phyloP scores from a whole-genome alignment of 2,329 filamentous ascomycete genomes.

The Alternaria brassicae region DNA sequence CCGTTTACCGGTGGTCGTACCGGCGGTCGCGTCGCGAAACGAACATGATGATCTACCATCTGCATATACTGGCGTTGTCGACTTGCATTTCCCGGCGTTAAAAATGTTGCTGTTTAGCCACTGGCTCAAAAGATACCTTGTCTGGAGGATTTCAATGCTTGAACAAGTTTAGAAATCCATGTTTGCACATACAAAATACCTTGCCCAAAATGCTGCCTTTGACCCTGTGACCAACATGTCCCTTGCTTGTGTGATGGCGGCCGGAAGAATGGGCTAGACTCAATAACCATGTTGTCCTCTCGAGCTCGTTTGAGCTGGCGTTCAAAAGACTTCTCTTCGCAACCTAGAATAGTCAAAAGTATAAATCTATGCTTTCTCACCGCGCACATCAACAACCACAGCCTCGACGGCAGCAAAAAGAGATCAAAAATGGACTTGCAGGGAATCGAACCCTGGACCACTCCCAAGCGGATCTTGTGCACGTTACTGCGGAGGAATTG shows the following conservation, averaged over 20 bases:
- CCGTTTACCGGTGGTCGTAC: constrained; percentile 31
- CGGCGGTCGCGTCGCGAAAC: constrained; percentile 38
- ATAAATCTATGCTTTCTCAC: not conserved
- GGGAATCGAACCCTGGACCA: constrained; percentile 20
- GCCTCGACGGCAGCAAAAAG: constrained; percentile 1
- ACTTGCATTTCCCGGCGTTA: constrained; percentile 38
- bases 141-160: constrained; percentile 8
- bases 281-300: too few relatives aligned
- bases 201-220: not conserved
- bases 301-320: too few relatives aligned
- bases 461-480: not conserved
- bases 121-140: constrained; percentile 39
- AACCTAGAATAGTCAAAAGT: not conserved
- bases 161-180: not conserved
- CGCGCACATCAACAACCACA: not conserved
- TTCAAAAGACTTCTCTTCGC: too few relatives aligned
- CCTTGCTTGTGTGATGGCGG: too few relatives aligned
- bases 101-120: constrained; percentile 24
- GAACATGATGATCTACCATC: constrained; percentile 29
- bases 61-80: constrained; percentile 25
- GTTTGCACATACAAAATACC: not conserved
- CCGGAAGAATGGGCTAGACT: too few relatives aligned
- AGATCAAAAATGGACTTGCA: constrained; percentile 12
- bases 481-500: too few relatives aligned
- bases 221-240: too few relatives aligned